A percentile compares a stretch with the other conserved stretches of the same genome.
phyloP scores from a whole-genome alignment of 805 yeast species.

The Torulaspora maleeae region DNA sequence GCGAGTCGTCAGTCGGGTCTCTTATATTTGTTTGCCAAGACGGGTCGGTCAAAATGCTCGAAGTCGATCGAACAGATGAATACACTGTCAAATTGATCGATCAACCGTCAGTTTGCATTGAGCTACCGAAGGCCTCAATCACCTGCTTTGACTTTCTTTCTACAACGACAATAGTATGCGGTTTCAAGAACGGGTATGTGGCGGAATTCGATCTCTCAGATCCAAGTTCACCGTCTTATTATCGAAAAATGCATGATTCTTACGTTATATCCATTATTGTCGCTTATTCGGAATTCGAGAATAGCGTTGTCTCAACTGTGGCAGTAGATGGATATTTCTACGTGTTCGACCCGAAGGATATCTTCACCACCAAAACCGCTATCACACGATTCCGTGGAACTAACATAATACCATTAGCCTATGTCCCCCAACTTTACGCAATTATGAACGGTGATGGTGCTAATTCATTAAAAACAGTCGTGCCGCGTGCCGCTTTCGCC shows the following conservation, averaged over 20 bases:
- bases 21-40: slow-evolving; percentile 53
- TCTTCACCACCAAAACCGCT: slow-evolving; percentile 29
- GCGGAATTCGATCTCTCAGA: slow-evolving; percentile 48
- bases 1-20: slow-evolving; percentile 35
- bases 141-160: slow-evolving; percentile 48
- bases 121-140: slow-evolving; percentile 34
- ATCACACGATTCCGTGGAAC: slow-evolving; percentile 35
- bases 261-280: slow-evolving; percentile 36
- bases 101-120: slow-evolving; percentile 27
- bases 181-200: slow-evolving; percentile 54
- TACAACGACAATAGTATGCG: slow-evolving; percentile 46
- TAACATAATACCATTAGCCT: slow-evolving; percentile 28
- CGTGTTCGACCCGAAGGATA: slow-evolving; percentile 37
- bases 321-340: slow-evolving; percentile 43
- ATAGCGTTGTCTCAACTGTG: slow-evolving; percentile 33
- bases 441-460: slow-evolving; percentile 42
- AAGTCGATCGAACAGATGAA: slow-evolving; percentile 28
- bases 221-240: slow-evolving; percentile 35
- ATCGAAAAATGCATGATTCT: slow-evolving; percentile 38
- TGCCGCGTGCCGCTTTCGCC: slow-evolving; percentile 37
- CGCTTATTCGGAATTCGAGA: slow-evolving; percentile 37
- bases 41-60: slow-evolving; percentile 51
- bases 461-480: slow-evolving; percentile 35
- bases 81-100: slow-evolving; percentile 15
- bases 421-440: slow-evolving; percentile 36